Conservation (phyloP, 1,284 basidiomycete genomes). For the Trichosporon sp. region DNA sequence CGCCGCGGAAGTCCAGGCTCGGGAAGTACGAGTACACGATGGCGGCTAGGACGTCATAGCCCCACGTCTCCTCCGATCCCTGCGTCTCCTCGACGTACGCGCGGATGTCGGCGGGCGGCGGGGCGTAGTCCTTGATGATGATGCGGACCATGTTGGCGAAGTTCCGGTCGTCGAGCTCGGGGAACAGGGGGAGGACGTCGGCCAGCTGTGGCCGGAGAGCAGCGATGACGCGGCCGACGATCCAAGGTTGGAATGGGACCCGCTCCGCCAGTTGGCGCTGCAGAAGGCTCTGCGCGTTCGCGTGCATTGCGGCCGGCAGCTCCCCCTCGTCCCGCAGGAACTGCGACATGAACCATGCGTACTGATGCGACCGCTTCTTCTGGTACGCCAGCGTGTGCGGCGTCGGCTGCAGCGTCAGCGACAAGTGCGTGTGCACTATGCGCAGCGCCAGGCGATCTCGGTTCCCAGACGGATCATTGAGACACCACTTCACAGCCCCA, state of each 20-base stretch:
- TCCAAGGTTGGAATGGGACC: background rate
- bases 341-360: background rate
- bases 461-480: background rate
- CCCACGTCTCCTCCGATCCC: slow-evolving; percentile 8
- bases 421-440: background rate
- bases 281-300: background rate
- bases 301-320: background rate
- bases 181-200: background rate
- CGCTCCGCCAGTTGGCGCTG: background rate
- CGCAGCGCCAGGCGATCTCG: background rate
- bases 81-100: background rate
- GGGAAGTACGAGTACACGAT: slow-evolving; percentile 5
- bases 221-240: background rate
- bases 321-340: background rate
- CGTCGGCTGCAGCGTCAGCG: background rate
- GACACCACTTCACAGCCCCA: background rate
- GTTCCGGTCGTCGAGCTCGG: background rate
- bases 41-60: background rate
- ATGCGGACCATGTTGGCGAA: background rate
- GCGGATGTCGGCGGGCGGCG: slow-evolving; percentile 35
- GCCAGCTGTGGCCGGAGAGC: background rate
- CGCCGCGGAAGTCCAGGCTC: slow-evolving; percentile 6
- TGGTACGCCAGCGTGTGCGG: background rate
- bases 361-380: background rate
- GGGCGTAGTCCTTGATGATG: background rate